These are phyloP conservation scores for Mycena latifolia DNA, from an alignment of 768 basidiomycete species.

Conservation along the genomic window DNA sequence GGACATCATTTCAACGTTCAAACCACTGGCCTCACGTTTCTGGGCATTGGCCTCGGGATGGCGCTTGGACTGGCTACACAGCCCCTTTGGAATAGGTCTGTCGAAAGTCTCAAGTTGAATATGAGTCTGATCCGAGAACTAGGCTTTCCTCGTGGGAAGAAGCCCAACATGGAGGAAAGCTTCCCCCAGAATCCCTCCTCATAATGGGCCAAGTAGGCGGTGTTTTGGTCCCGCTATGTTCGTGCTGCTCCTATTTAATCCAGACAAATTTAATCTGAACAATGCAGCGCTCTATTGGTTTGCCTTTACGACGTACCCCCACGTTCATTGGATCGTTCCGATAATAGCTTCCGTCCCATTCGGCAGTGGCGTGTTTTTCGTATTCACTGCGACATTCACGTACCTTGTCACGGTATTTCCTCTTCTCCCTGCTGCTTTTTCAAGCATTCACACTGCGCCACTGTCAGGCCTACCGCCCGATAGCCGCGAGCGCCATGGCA, in stretches of 20 bases:
- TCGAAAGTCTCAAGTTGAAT: conserved; percentile 25
- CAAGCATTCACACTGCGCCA: background rate
- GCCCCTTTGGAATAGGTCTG: conserved; percentile 68
- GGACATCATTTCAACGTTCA: conserved; percentile 64
- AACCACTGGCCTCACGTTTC: conserved; percentile 66
- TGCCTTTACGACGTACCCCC: conserved; percentile 64
- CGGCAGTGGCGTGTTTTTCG: conserved; percentile 47
- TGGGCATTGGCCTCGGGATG: conserved; percentile 73
- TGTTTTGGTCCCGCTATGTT: conserved; percentile 71
- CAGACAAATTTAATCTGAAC: conserved; percentile 50
- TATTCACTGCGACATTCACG: background rate
- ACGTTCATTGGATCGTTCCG: conserved; percentile 74
- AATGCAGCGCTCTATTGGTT: conserved; percentile 73
- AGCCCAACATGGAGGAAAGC: conserved; percentile 54
- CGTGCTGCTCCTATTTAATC: conserved; percentile 38
- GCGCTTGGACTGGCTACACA: conserved; percentile 61
- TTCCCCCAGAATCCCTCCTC: conserved; percentile 76
- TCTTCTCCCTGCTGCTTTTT: background rate
- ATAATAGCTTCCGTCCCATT: conserved; percentile 76
- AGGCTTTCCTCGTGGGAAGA: conserved; percentile 55
- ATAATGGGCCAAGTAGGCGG: conserved; percentile 78
- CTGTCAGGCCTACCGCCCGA: background rate
- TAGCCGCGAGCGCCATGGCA: conserved; percentile 71
- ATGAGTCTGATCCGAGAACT: background rate
- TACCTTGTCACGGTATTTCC: conserved; percentile 1